Percentiles rank a stretch among this genome's conserved stretches.
Evolutionary conservation across 2,329 filamentous ascomycete species (phyloP).

Genomic region (Penicillium sp.): DNA sequence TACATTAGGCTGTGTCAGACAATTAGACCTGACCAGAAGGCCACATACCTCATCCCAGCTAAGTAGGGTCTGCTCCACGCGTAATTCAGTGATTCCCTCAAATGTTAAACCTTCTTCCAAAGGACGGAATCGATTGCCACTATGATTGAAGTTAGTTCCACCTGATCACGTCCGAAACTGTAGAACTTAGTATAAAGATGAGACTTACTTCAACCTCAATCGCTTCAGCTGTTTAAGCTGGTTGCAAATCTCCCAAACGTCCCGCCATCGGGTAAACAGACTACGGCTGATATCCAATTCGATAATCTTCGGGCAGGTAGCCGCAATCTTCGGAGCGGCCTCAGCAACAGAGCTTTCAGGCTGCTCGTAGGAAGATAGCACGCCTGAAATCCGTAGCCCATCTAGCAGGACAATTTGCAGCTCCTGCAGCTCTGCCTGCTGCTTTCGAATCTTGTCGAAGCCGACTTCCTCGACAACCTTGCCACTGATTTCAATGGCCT

Average conservation of each 20-base stretch:
- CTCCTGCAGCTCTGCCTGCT: slow-evolving; percentile 74
- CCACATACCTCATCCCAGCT: slow-evolving; percentile 63
- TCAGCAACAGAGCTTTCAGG: slow-evolving; percentile 12
- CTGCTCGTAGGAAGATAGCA: slow-evolving; percentile 27
- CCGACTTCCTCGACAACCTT: slow-evolving; percentile 93
- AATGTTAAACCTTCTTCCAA: slow-evolving; percentile 47
- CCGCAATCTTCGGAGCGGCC: slow-evolving; percentile 50
- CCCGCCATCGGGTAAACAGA: slow-evolving; percentile 66
- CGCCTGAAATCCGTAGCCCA: slow-evolving; percentile 61
- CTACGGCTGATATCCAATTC: slow-evolving; percentile 87
- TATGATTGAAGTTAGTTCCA: slow-evolving; percentile 37
- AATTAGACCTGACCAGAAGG: neutral
- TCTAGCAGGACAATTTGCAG: slow-evolving; percentile 81
- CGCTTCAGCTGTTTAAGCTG: slow-evolving; percentile 65
- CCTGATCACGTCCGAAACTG: neutral
- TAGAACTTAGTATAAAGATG: neutral
- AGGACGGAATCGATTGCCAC: slow-evolving; percentile 67
- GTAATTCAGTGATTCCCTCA: slow-evolving; percentile 57
- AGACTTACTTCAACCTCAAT: slow-evolving; percentile 68
- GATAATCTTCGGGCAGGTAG: slow-evolving; percentile 57
- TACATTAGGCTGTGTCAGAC: slow-evolving; percentile 1
- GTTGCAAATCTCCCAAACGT: slow-evolving; percentile 69
- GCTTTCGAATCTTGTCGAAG: slow-evolving; percentile 84
- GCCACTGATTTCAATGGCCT: slow-evolving; percentile 68
- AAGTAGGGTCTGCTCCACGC: slow-evolving; percentile 66